phyloP scores from a whole-genome alignment of 139 green algal genomes.

The Coelastrella sp. region DNA sequence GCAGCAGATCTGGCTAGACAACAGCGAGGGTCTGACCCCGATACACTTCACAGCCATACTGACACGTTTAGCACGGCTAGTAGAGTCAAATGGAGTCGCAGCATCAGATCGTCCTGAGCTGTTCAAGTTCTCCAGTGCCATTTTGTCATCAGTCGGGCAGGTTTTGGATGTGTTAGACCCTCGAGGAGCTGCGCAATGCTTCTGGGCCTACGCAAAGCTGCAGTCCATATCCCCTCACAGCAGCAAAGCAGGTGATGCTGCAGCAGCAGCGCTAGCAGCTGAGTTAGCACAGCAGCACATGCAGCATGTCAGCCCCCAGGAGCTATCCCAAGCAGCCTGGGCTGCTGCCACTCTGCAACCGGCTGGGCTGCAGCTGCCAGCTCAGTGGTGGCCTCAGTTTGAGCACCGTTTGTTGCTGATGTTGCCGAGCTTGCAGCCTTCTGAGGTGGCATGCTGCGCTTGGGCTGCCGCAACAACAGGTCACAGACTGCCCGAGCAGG shows the following conservation, averaged over 20 bases:
- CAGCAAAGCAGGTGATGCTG: conserved; percentile 36
- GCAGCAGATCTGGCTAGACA: not conserved
- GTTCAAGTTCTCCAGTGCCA: conserved; percentile 30
- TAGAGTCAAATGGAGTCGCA: not conserved
- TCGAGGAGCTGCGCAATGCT: not conserved
- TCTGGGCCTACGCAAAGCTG: conserved; percentile 31
- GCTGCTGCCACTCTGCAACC: not conserved
- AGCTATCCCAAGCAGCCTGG: conserved; percentile 25
- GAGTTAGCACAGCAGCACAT: not conserved
- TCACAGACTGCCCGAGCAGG: no score
- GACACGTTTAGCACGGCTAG: not conserved
- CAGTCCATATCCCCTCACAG: conserved; percentile 10
- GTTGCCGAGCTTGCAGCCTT: not conserved
- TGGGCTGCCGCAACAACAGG: not conserved
- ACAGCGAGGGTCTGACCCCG: not conserved
- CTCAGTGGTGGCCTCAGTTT: not conserved
- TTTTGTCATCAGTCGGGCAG: not conserved
- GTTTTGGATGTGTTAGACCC: not conserved
- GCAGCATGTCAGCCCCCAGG: not conserved
- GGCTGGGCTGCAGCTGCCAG: not conserved
- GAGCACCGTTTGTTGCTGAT: not conserved
- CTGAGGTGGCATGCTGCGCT: conserved; percentile 12
- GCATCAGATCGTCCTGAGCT: conserved; percentile 11
- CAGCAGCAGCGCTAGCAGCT: conserved; percentile 15
- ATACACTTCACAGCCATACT: not conserved